Base-by-base conservation (phyloP, 805 yeast species). In the Grigorovia humatica region DNA sequence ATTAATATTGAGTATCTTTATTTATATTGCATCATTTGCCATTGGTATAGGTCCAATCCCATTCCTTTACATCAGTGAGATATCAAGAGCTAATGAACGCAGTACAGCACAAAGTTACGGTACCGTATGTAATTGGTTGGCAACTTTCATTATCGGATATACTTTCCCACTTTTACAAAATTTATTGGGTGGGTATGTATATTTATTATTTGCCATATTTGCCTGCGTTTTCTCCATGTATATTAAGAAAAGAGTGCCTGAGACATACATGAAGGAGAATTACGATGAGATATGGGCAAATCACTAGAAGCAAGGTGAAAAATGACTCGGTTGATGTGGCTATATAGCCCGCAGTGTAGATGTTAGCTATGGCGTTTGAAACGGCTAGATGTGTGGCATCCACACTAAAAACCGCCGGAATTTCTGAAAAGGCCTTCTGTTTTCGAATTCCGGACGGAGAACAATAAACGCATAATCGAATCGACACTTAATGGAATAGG, bases 41-140 rank as follows among this genome's bases (percentile, higher is more conserved):
- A 71, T 85, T 38, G 99, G 99, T 0, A 66, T 89, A 55, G 99
- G 99, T 0, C 99, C 99, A 7, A 89, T 93, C 51, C 99, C 99
- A 44, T 91, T 93, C 70, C 70, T 91, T 57, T 69, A 90, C 49
- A 83, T 91, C 11, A 80, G 95, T 7, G 98, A 93, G 64, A 82
- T 91, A n/a, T 84, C 95, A 0, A 71, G 79, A 1, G 70, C 77
- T 1, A 80, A 81, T 53, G 91, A 91, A 1, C 82, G 81, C 52
- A 90, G 90, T 2, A 74, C 81, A 46, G 97, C 98, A 0, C 99
- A 93, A 69, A 83, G 96, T 64, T 84, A 87, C 74, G 98, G 96
- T 12, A 88, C 93, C 0, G 79, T 88, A 13, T 79, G 87, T 71
- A 93, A 91, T 66, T 91, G 97, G 97, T 59, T 87, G 11, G 85